These are phyloP conservation scores for Logfia minima DNA, from an alignment of 129 eudicot genomes.

Conservation along the genomic window DNA sequence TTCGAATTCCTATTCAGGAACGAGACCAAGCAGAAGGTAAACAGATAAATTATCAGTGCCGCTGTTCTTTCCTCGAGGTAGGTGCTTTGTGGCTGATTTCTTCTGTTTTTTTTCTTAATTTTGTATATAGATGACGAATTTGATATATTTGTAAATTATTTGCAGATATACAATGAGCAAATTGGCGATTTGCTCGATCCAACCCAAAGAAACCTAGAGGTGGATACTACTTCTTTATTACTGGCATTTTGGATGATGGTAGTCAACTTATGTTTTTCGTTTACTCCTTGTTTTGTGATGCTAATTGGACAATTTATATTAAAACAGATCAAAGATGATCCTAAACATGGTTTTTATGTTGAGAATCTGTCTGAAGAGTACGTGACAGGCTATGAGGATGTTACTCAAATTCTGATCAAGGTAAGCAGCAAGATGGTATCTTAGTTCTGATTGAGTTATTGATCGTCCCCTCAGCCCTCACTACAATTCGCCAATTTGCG, in stretches of 20 bases:
- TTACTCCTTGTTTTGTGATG: constrained; percentile 16
- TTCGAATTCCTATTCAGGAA: constrained; percentile 43
- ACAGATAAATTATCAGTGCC: constrained; percentile 79
- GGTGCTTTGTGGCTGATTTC: constrained; percentile 10
- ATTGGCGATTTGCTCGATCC: constrained; percentile 96
- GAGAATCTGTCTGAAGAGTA: constrained; percentile 91
- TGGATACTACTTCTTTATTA: constrained; percentile 14
- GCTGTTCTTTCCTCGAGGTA: constrained; percentile 98
- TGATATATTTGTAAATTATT: not conserved
- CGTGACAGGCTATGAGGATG: constrained; percentile 73
- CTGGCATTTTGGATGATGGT: not conserved
- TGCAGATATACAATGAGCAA: constrained; percentile 85
- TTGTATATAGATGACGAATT: not conserved
- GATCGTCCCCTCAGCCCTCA: not conserved
- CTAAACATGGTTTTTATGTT: constrained; percentile 78
- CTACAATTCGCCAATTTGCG: not conserved
- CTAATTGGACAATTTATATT: constrained; percentile 12
- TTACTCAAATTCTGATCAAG: constrained; percentile 87
- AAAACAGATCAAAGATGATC: constrained; percentile 83
- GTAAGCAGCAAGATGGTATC: constrained; percentile 35
- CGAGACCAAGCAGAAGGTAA: constrained; percentile 60
- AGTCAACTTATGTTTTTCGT: not conserved
- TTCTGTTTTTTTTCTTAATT: constrained; percentile 13
- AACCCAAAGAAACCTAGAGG: constrained; percentile 81
- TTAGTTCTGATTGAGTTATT: not conserved